Percentiles rank a stretch among this genome's conserved stretches.
phyloP scores from a whole-genome alignment of 2,329 filamentous ascomycete genomes.

The Balansia obtecta region DNA sequence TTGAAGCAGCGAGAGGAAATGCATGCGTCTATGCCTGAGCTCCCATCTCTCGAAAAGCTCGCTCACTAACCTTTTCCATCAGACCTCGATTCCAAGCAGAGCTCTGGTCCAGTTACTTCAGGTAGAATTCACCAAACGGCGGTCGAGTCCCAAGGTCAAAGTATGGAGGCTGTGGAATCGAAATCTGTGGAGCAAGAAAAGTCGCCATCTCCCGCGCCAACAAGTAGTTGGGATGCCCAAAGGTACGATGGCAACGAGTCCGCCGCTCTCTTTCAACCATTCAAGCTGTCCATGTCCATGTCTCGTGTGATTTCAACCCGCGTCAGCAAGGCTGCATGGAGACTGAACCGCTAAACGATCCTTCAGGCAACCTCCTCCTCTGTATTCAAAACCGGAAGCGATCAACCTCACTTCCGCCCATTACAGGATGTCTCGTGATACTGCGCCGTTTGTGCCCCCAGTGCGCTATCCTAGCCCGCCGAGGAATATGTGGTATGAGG shows the following conservation, averaged over 20 bases:
- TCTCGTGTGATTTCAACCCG: neutral
- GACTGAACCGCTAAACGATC: conserved; percentile 8
- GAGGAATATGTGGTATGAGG: conserved; percentile 77
- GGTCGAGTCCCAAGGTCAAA: neutral
- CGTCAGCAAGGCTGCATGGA: neutral
- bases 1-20: neutral
- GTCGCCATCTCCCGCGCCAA: neutral
- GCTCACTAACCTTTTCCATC: neutral
- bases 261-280: neutral
- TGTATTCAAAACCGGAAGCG: conserved; percentile 69
- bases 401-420: conserved; percentile 65
- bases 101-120: neutral
- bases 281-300: neutral
- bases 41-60: neutral
- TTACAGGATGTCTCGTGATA: conserved; percentile 75
- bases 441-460: conserved; percentile 64
- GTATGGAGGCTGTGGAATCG: neutral
- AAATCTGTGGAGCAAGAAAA: neutral
- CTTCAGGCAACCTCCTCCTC: conserved; percentile 47
- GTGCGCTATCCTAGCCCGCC: conserved; percentile 70
- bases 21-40: neutral
- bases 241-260: conserved; percentile 26
- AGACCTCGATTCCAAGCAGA: neutral
- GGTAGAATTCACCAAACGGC: neutral
- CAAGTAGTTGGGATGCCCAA: conserved; percentile 41